These are phyloP conservation scores for Dimocarpus longan DNA, from an alignment of 345 rosid genomes.

Conservation along the genomic window DNA sequence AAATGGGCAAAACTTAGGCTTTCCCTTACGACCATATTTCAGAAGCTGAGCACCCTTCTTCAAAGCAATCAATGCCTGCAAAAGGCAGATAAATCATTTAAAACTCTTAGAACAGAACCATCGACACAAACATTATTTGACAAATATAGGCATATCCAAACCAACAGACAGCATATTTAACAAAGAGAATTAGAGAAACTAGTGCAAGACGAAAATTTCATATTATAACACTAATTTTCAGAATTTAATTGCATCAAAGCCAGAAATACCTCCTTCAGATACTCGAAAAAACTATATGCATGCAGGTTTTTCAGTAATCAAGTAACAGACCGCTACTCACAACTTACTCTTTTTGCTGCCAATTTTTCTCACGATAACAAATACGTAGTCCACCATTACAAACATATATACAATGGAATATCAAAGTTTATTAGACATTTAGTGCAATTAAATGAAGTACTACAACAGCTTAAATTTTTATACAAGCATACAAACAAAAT, in stretches of 20 bases:
- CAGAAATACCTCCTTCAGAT: not conserved
- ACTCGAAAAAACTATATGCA: not conserved
- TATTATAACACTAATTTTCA: not conserved
- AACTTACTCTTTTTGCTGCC: not conserved
- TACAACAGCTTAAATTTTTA: not conserved
- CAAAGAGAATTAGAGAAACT: not conserved
- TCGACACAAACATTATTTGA: not conserved
- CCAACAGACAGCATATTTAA: not conserved
- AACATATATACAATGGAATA: not conserved
- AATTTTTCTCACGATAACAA: not conserved
- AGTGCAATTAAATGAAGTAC: not conserved
- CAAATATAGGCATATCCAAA: not conserved
- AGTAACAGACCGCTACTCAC: not conserved
- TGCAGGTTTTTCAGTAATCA: not conserved
- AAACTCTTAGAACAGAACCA: not conserved
- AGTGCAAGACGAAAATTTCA: not conserved
- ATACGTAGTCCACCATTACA: not conserved
- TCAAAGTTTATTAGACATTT: not conserved
- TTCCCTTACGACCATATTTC: conserved; percentile 97
- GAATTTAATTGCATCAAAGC: not conserved
- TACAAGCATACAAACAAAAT: not conserved
- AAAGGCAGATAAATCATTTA: conserved; percentile 15
- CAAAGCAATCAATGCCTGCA: conserved; percentile 84
- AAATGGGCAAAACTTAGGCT: conserved; percentile 88
- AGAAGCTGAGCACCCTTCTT: conserved; percentile 91